These are phyloP conservation scores for Cavenderia fasciculata DNA, from an alignment of 78 protist genomes.

Conservation along the genomic window DNA sequence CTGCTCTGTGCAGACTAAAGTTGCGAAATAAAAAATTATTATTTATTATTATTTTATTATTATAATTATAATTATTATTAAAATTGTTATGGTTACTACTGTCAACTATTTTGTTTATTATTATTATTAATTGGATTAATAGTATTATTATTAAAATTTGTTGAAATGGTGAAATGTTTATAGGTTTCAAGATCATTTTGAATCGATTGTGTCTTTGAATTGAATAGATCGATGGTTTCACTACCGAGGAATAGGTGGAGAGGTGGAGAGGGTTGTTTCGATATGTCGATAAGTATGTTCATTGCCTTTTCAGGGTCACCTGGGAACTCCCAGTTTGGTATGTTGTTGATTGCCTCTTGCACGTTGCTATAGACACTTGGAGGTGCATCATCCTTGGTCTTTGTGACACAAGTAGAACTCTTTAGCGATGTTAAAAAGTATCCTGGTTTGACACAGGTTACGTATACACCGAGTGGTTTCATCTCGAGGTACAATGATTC, in stretches of 20 bases:
- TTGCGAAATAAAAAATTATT: no score
- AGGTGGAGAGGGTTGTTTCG: neutral
- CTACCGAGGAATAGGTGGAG: neutral
- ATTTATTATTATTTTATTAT: no score
- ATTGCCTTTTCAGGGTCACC: conserved; percentile 4
- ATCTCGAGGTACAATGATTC: conserved; percentile 17
- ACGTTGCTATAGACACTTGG: no score
- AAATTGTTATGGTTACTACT: no score
- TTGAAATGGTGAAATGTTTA: conserved; percentile 22
- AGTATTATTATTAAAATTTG: conserved; percentile 42
- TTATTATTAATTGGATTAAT: no score
- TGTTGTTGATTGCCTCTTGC: no score
- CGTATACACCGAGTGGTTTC: conserved; percentile 19
- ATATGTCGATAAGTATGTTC: neutral
- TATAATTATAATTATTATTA: no score
- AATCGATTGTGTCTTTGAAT: neutral
- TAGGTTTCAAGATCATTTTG: conserved; percentile 2
- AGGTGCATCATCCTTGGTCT: no score
- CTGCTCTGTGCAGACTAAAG: no score
- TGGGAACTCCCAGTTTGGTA: neutral
- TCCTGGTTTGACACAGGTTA: conserved; percentile 40
- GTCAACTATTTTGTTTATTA: no score
- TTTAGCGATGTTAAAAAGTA: no score
- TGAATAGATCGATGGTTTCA: neutral
- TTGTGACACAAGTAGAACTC: no score